Evolutionary conservation across 805 yeast species (phyloP).

Genomic region (Candida patagonica): DNA sequence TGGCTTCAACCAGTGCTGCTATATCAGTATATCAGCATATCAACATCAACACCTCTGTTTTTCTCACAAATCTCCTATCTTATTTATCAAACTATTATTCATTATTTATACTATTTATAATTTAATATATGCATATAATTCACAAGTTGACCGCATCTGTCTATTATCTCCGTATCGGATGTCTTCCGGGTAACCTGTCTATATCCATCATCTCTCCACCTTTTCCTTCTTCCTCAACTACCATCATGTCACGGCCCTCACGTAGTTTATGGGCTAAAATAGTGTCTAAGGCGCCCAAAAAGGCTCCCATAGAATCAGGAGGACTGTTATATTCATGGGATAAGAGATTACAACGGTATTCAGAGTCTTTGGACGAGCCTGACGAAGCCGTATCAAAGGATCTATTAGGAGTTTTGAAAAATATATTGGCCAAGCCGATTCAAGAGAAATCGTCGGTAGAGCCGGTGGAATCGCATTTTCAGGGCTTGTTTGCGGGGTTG

Average conservation of each 20-base stretch:
- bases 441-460: slow-evolving; percentile 5
- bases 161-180: too few species aligned
- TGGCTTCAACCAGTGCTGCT: too few species aligned
- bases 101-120: too few species aligned
- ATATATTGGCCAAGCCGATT: slow-evolving; percentile 8
- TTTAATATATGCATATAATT: too few species aligned
- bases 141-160: too few species aligned
- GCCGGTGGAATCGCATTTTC: slow-evolving; percentile 13
- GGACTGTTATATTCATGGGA: slow-evolving; percentile 1
- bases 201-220: neutral
- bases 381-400: slow-evolving; percentile 11
- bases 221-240: too few species aligned
- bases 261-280: neutral
- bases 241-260: slow-evolving; percentile 2
- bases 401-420: slow-evolving; percentile 6
- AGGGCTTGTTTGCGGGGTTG: slow-evolving; percentile 16
- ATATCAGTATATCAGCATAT: too few species aligned
- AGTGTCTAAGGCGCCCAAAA: neutral
- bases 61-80: too few species aligned
- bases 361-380: slow-evolving; percentile 9
- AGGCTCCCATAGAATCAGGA: neutral
- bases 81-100: too few species aligned
- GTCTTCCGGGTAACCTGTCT: too few species aligned
- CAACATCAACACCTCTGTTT: too few species aligned
- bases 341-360: slow-evolving; percentile 7